A percentile compares a stretch with the other conserved stretches of the same genome.
These are phyloP conservation scores for Colletotrichum endophyticum DNA, from an alignment of 2,329 filamentous ascomycete species.

Conservation along the genomic window DNA sequence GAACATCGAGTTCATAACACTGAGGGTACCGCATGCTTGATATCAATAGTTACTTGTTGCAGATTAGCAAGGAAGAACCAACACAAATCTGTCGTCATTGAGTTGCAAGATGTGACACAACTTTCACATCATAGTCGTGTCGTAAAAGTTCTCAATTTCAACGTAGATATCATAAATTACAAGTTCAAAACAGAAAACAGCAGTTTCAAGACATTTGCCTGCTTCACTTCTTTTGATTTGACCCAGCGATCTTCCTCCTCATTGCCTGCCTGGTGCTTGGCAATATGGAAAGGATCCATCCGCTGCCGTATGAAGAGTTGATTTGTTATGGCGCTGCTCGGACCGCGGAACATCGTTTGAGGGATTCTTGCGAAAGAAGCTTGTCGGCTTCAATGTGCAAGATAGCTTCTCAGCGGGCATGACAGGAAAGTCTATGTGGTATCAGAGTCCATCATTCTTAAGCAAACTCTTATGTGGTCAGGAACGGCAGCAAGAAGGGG, in stretches of 20 bases:
- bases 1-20: background rate
- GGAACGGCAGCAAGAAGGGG: background rate
- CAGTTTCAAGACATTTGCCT: background rate
- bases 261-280: background rate
- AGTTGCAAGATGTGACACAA: background rate
- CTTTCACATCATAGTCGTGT: background rate
- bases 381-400: slow-evolving; percentile 51
- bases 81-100: background rate
- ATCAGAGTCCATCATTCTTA: background rate
- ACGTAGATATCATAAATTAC: background rate
- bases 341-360: slow-evolving; percentile 36
- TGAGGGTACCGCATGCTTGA: background rate
- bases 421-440: slow-evolving; percentile 55
- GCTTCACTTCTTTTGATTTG: background rate
- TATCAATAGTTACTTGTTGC: background rate
- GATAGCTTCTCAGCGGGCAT: slow-evolving; percentile 62
- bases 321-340: background rate
- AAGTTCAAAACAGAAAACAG: background rate
- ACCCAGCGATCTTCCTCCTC: background rate
- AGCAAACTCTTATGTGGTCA: background rate
- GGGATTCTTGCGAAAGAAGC: slow-evolving; percentile 56
- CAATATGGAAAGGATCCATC: background rate
- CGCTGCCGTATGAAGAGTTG: background rate
- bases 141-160: background rate
- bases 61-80: background rate